These are phyloP conservation scores for Diplodia mutila DNA, from an alignment of 2,329 filamentous ascomycete species.

Conservation along the genomic window DNA sequence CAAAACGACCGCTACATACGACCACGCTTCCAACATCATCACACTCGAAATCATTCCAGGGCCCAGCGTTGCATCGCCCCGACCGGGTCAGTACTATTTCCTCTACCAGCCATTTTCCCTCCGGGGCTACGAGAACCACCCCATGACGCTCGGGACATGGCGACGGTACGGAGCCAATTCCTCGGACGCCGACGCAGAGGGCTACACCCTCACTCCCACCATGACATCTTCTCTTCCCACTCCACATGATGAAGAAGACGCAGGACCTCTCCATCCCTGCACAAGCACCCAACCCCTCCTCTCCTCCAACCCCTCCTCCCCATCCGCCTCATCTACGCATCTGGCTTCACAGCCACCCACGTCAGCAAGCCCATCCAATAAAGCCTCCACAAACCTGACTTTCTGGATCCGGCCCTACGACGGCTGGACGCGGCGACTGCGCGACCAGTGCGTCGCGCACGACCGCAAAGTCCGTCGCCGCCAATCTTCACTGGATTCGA, in stretches of 20 bases:
- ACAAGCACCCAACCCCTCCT: conserved; percentile 6
- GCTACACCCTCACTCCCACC: conserved; percentile 8
- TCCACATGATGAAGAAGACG: neutral
- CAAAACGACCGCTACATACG: conserved; percentile 48
- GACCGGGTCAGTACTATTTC: conserved; percentile 56
- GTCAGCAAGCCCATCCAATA: conserved; percentile 30
- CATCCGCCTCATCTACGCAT: conserved; percentile 25
- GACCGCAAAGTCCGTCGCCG: neutral
- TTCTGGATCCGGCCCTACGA: conserved; percentile 58
- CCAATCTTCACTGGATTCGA: neutral
- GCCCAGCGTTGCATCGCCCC: conserved; percentile 39
- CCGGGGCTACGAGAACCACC: conserved; percentile 57
- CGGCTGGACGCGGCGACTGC: conserved; percentile 55
- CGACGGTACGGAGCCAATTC: neutral
- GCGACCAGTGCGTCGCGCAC: conserved; percentile 38
- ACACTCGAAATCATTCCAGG: conserved; percentile 49
- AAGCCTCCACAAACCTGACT: conserved; percentile 36
- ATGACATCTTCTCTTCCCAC: neutral
- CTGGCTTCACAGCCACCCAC: conserved; percentile 27
- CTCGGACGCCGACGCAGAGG: neutral
- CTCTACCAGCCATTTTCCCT: conserved; percentile 52
- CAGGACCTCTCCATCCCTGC: neutral
- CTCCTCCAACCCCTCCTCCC: neutral
- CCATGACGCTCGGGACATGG: conserved; percentile 51
- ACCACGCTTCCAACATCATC: conserved; percentile 51